Conservation (phyloP, 176 grass and related monocot species). For the Zoysia pacifica region DNA sequence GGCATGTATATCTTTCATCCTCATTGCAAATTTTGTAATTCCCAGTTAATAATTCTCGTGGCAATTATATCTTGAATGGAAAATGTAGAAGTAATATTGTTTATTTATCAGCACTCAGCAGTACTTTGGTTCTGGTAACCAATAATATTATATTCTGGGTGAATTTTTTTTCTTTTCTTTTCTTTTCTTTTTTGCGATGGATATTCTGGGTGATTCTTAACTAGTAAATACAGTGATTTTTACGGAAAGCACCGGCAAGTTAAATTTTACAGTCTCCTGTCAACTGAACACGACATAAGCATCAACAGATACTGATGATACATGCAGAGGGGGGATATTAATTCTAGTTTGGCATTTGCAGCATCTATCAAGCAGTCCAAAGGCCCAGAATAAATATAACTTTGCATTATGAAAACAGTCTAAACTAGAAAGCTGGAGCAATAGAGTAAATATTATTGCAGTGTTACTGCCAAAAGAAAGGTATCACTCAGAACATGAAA, state of each 20-base stretch:
- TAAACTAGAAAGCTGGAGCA: background rate
- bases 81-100: background rate
- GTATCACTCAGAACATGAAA: background rate
- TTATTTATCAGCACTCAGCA: too few species aligned
- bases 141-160: too few species aligned
- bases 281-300: too few species aligned
- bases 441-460: slow-evolving; percentile 22
- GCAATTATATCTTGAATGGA: background rate
- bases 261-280: background rate
- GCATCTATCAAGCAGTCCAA: background rate
- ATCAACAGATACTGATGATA: background rate
- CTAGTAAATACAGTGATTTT: background rate
- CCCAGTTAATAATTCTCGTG: background rate
- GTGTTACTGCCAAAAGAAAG: slow-evolving; percentile 3
- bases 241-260: background rate
- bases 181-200: too few species aligned
- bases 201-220: background rate
- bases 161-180: too few species aligned
- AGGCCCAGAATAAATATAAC: background rate
- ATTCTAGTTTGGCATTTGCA: background rate
- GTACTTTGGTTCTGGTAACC: too few species aligned
- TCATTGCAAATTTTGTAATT: background rate
- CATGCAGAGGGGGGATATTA: background rate
- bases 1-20: background rate
- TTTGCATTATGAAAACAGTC: background rate